phyloP scores from a whole-genome alignment of 306 rosid genomes.

The Castanea crenata region DNA sequence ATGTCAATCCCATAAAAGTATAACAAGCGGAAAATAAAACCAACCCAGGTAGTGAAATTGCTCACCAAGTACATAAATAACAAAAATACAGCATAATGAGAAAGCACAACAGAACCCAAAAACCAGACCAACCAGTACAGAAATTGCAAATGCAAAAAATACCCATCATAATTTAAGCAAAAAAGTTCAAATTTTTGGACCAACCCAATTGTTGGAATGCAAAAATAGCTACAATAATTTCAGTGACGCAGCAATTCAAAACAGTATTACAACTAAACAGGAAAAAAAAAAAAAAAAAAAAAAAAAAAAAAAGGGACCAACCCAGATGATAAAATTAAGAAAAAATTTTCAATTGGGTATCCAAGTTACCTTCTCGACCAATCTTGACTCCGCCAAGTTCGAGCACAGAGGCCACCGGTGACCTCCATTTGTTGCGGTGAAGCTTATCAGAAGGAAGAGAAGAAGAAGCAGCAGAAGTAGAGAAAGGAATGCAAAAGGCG shows the following conservation, averaged over 20 bases:
- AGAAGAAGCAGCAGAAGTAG: conserved; percentile 38
- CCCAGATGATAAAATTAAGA: no score
- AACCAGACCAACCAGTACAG: no score
- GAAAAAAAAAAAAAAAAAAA: no score
- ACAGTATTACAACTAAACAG: no score
- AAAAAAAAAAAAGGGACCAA: no score
- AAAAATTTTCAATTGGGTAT: no score
- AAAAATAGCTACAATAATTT: not conserved
- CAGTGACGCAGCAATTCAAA: not conserved
- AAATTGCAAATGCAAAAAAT: not conserved
- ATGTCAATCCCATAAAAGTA: not conserved
- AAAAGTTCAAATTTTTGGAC: not conserved
- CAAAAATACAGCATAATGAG: no score
- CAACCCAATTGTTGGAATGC: not conserved
- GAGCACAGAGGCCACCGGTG: conserved; percentile 53
- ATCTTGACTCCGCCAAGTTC: conserved; percentile 31
- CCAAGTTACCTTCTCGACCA: no score
- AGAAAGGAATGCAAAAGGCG: conserved; percentile 14
- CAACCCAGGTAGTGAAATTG: not conserved
- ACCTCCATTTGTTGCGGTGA: conserved; percentile 67
- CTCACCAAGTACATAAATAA: not conserved
- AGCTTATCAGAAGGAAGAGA: conserved; percentile 27
- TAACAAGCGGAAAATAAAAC: not conserved
- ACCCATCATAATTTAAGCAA: not conserved
- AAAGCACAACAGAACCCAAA: no score